Conservation (phyloP, 805 yeast species). For the Ogataea ganodermae region DNA sequence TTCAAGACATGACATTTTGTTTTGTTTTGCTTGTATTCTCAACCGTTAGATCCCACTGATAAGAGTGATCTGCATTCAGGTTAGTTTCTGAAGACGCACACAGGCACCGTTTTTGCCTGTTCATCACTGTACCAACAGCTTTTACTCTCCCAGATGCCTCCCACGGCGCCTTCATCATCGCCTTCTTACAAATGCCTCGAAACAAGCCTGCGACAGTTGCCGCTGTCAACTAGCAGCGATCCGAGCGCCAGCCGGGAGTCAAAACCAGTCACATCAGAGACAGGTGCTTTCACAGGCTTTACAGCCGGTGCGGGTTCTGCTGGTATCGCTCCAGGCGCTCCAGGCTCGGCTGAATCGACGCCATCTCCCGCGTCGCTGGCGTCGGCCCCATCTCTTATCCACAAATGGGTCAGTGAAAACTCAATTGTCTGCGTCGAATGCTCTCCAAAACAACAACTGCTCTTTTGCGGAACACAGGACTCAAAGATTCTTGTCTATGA, state of each 20-base stretch:
- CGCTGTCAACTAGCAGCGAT: conserved; percentile 10
- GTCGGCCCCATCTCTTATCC: conserved; percentile 35
- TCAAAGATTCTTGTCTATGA: conserved; percentile 75
- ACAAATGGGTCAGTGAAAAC: conserved; percentile 73
- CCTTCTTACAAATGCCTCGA: conserved; percentile 7
- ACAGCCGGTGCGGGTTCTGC: neutral
- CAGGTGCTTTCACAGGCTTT: neutral
- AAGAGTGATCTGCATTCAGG: neutral
- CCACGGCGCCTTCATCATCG: neutral
- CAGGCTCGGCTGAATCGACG: neutral
- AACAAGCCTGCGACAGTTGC: conserved; percentile 10
- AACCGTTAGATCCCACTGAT: neutral
- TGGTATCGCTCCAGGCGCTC: neutral
- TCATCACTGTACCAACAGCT: too few relatives aligned
- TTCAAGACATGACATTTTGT: conserved; percentile 4
- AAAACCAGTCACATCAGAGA: neutral
- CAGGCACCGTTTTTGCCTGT: neutral
- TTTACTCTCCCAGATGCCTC: neutral
- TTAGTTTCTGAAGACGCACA: neutral
- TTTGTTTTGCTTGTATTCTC: neutral
- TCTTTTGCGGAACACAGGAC: conserved; percentile 91
- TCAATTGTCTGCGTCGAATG: conserved; percentile 74
- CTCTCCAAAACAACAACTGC: conserved; percentile 54
- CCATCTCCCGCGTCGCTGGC: neutral
- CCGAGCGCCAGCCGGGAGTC: conserved; percentile 1